Conservation (phyloP, 2,329 filamentous ascomycete genomes). For the Ceratocystis harringtonii region DNA sequence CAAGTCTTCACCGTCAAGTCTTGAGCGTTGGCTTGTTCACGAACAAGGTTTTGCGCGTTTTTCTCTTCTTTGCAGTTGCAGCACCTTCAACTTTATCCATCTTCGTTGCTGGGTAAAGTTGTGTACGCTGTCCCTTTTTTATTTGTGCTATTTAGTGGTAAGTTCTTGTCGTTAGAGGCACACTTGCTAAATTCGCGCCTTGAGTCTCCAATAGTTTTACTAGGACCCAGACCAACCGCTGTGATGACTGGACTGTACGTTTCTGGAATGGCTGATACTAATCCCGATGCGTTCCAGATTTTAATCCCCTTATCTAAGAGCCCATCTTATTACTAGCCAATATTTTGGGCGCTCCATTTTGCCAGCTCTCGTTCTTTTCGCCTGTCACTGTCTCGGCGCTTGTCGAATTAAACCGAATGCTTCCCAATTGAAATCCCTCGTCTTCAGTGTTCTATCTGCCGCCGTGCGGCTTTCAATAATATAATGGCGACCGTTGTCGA, state of each 20-base stretch:
- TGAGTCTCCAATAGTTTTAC: no score
- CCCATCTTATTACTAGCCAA: not conserved
- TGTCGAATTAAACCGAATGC: constrained; percentile 9
- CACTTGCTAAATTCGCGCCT: no score
- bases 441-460: constrained; percentile 5
- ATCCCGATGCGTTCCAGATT: constrained; percentile 5
- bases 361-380: not conserved
- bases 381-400: not conserved
- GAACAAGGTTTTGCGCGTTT: not conserved
- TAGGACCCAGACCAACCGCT: not conserved
- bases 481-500: constrained; percentile 14
- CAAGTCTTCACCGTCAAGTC: not conserved
- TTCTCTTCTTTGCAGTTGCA: constrained; percentile 15
- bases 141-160: constrained; percentile 11
- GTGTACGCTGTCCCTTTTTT: constrained; percentile 12
- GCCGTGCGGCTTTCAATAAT: constrained; percentile 14
- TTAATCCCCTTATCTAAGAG: constrained; percentile 4
- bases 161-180: not conserved
- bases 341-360: not conserved
- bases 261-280: not conserved
- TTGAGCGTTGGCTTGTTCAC: not conserved
- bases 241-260: not conserved
- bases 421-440: not conserved
- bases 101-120: not conserved
- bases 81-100: not conserved